phyloP scores from a whole-genome alignment of 768 basidiomycete genomes.

The Chiua virens region DNA sequence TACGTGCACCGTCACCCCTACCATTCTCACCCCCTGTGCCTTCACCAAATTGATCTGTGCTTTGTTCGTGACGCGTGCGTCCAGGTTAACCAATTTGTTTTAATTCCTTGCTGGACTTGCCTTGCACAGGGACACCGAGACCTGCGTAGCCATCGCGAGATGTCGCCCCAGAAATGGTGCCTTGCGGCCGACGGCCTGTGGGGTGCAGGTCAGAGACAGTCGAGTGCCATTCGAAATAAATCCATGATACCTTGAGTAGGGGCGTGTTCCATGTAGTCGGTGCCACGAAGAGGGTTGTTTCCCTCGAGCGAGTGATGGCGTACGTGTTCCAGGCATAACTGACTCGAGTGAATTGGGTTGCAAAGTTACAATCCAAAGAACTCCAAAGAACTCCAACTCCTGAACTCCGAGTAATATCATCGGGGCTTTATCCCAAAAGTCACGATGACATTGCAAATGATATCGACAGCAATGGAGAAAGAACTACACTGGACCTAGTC shows the following conservation, averaged over 20 bases:
- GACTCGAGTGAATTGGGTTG: background rate
- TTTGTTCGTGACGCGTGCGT: slow-evolving; percentile 27
- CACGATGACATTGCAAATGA: no score
- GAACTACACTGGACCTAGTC: slow-evolving; percentile 14
- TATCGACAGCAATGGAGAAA: background rate
- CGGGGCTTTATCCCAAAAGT: no score
- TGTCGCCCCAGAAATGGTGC: slow-evolving; percentile 33
- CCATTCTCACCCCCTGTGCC: slow-evolving; percentile 1
- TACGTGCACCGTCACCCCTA: background rate
- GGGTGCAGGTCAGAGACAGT: no score
- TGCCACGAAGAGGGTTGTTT: slow-evolving; percentile 13
- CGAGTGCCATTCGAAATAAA: background rate
- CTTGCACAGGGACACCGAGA: slow-evolving; percentile 30
- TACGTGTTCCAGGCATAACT: slow-evolving; percentile 8
- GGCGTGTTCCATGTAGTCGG: slow-evolving; percentile 16
- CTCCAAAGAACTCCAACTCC: background rate
- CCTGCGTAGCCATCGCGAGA: slow-evolving; percentile 32
- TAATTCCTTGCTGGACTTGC: slow-evolving; percentile 35
- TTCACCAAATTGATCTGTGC: no score
- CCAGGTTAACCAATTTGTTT: slow-evolving; percentile 35
- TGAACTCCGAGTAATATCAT: no score
- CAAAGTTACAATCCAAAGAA: no score
- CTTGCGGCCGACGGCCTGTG: slow-evolving; percentile 14
- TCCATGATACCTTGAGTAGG: slow-evolving; percentile 19
- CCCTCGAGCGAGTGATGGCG: slow-evolving; percentile 21